Base-by-base conservation (phyloP, 139 green algal species). In the Closterium sp. region DNA sequence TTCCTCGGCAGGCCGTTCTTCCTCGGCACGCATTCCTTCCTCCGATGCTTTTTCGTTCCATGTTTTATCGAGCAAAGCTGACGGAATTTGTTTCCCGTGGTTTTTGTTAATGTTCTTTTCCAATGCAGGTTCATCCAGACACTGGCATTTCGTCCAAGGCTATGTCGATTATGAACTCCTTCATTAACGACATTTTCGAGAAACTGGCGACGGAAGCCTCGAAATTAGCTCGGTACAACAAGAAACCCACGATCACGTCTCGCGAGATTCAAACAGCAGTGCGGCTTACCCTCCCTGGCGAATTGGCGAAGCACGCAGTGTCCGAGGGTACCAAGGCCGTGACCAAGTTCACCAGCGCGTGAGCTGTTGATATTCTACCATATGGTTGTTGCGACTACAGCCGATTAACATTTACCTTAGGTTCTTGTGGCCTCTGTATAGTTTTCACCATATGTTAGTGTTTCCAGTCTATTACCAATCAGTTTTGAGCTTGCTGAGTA, bases 181-280 rank as follows among this genome's bases (percentile, higher is more conserved):
- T 99, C 96, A 97, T 98, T 92, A 98, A 98, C 94, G 95, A 96
- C 93, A 96, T 97, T 90, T 98, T 98, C 92, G 97, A 98, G 94
- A 98, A 98, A 95, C 97, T 98, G 69, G 97, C 96, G 87, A 95
- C 94, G 83, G 96, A 98, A 95, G 95, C 96, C 23, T 93, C 95
- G 87, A 95, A 95, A 93, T 93, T 97, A 25, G 96, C 96, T 1
- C 93, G 96, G 84, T 97, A 97, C 95, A 97, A 96, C 96, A 97
- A 97, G 93, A 97, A 97, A 95, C 96, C 96, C 55, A 97, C 96
- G 33, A 92, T 97, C 84, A 97, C 96, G 4, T 96, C 93, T 84
- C 93, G 96, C 88, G 96, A 97, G 93, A 97, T 97, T 93, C 96
- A 97, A 94, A 97, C 96, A 84, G 95, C 96, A 84, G 96, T 97